These are phyloP conservation scores for Cystofilobasidium ferigula DNA, from an alignment of 768 basidiomycete genomes.

Conservation along the genomic window DNA sequence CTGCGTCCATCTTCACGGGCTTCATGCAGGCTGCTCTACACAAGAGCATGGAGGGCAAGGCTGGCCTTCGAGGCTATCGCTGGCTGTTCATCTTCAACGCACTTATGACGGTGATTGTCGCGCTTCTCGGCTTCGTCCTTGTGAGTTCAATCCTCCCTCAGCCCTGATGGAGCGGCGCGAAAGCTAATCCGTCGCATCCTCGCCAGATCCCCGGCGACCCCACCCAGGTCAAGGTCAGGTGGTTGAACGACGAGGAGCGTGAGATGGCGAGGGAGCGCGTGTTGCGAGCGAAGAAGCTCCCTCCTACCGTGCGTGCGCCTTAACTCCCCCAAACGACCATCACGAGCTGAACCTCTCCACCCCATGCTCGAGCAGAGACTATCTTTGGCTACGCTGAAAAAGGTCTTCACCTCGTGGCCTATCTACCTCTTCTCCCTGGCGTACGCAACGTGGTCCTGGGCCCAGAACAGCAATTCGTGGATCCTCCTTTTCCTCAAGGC, in stretches of 20 bases:
- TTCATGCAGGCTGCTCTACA: conserved; percentile 30
- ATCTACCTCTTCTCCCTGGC: conserved; percentile 28
- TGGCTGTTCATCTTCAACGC: conserved; percentile 29
- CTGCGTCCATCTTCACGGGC: conserved; percentile 27
- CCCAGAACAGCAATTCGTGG: conserved; percentile 29
- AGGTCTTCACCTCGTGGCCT: conserved; percentile 26
- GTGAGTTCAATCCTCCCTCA: background rate
- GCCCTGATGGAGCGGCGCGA: too few species aligned
- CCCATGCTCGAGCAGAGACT: conserved; percentile 8
- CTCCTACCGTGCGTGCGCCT: conserved; percentile 17
- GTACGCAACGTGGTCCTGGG: conserved; percentile 26
- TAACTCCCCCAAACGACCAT: background rate
- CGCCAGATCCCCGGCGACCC: conserved; percentile 23
- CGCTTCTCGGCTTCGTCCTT: conserved; percentile 15
- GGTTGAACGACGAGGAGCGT: conserved; percentile 28
- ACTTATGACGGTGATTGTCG: conserved; percentile 28
- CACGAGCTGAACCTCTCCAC: background rate
- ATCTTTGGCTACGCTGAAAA: conserved; percentile 18
- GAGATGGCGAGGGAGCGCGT: conserved; percentile 26
- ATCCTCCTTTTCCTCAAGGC: conserved; percentile 30
- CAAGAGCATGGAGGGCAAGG: conserved; percentile 28
- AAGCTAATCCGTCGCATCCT: background rate
- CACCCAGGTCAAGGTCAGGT: conserved; percentile 26
- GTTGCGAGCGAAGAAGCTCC: conserved; percentile 26
- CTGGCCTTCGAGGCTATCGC: conserved; percentile 27